These are phyloP conservation scores for Coemansia sp. DNA, from an alignment of 192 early-diverging fungal species.

Conservation along the genomic window DNA sequence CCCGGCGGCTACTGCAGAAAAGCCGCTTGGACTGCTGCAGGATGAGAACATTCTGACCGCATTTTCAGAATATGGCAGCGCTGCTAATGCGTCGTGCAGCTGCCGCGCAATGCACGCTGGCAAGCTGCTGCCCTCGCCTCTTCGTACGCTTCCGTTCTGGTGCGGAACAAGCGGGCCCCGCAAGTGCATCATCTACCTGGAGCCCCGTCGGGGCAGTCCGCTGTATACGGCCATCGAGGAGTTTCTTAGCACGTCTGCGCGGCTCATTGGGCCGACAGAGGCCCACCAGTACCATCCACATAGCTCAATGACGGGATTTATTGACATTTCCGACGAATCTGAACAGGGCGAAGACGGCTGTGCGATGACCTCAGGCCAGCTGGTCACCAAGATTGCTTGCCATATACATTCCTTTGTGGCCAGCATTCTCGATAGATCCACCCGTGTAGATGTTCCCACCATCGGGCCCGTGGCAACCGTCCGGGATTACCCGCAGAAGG, in stretches of 20 bases:
- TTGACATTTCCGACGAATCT: slow-evolving; percentile 21
- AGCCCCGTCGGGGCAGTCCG: slow-evolving; percentile 31
- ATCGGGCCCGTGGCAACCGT: slow-evolving; percentile 7
- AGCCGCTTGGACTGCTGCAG: background rate
- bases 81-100: background rate
- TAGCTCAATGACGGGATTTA: slow-evolving; percentile 53
- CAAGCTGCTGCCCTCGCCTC: slow-evolving; percentile 11
- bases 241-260: slow-evolving; percentile 26
- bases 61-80: background rate
- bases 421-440: slow-evolving; percentile 2
- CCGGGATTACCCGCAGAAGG: slow-evolving; percentile 37
- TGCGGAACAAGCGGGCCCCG: slow-evolving; percentile 13
- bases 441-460: background rate
- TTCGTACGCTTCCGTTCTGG: slow-evolving; percentile 27
- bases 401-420: slow-evolving; percentile 18
- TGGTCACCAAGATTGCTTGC: slow-evolving; percentile 14
- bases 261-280: slow-evolving; percentile 29
- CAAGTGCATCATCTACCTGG: slow-evolving; percentile 46
- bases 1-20: background rate
- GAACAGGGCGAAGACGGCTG: background rate
- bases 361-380: background rate
- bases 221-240: slow-evolving; percentile 37
- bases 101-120: background rate
- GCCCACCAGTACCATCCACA: slow-evolving; percentile 52
- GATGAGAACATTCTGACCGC: background rate